A percentile compares a stretch with the other conserved stretches of the same genome.
Conservation (phyloP, 495 filamentous ascomycete species). For the Pseudomonodictys pantanalensis region DNA sequence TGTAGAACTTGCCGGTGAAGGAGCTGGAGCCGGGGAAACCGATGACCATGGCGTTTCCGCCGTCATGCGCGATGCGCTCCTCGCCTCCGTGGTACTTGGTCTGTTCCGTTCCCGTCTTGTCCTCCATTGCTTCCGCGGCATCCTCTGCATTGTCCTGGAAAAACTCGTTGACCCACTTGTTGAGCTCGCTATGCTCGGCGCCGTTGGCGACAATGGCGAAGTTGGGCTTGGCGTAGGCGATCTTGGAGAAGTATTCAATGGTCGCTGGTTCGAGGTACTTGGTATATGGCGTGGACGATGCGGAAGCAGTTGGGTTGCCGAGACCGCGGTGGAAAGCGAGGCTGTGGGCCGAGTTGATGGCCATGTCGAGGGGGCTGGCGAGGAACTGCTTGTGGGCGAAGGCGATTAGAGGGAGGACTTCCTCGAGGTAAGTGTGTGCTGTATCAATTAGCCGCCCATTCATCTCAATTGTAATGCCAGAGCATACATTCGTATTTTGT, state of each 20-base stretch:
- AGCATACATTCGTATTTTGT: constrained; percentile 63
- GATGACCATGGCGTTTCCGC: constrained; percentile 75
- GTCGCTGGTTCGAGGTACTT: constrained; percentile 73
- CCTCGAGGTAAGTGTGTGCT: constrained; percentile 88
- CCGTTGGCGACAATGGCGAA: constrained; percentile 90
- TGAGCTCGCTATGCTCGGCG: constrained; percentile 67
- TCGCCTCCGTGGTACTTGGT: constrained; percentile 93
- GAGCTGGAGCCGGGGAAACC: constrained; percentile 88
- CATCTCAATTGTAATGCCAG: constrained; percentile 2
- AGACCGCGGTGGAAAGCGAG: constrained; percentile 94
- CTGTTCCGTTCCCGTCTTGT: constrained; percentile 43
- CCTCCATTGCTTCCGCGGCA: constrained; percentile 39
- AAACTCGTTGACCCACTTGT: constrained; percentile 92
- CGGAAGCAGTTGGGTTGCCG: constrained; percentile 69
- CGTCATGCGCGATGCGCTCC: constrained; percentile 75
- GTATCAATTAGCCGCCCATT: constrained; percentile 15
- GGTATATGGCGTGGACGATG: constrained; percentile 62
- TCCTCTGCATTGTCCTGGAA: constrained; percentile 58
- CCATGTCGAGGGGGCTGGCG: constrained; percentile 64
- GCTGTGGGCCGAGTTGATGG: constrained; percentile 79
- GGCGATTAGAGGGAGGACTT: constrained; percentile 70
- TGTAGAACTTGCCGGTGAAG: constrained; percentile 66
- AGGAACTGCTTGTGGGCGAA: constrained; percentile 66
- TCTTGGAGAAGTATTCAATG: constrained; percentile 67
- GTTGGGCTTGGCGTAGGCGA: constrained; percentile 82